Percentiles rank a stretch among this genome's conserved stretches.
phyloP scores from a whole-genome alignment of 495 filamentous ascomycete genomes.

The Neurospora sp. region DNA sequence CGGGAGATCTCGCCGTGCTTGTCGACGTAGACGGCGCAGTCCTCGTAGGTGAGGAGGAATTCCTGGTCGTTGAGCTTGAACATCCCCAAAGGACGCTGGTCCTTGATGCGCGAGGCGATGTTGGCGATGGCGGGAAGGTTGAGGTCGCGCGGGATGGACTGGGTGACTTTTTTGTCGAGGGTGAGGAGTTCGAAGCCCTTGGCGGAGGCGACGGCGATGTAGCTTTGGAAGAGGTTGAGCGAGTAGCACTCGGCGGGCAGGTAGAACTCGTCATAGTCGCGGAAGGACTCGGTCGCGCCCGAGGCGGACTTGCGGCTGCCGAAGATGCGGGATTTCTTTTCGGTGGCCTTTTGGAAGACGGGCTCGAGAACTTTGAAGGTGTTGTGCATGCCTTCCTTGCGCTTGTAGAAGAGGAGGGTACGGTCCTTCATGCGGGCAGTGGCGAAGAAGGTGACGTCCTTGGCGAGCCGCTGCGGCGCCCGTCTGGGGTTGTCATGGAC shows the following conservation, averaged over 20 bases:
- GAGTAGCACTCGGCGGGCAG: constrained; percentile 93
- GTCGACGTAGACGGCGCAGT: constrained; percentile 95
- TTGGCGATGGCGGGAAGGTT: constrained; percentile 61
- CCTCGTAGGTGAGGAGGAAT: constrained; percentile 87
- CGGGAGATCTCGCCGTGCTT: constrained; percentile 93
- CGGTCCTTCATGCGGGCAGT: constrained; percentile 95
- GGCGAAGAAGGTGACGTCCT: constrained; percentile 93
- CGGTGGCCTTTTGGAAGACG: constrained; percentile 76
- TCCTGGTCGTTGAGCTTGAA: constrained; percentile 88
- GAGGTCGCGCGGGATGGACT: constrained; percentile 74
- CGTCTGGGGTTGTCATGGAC: constrained; percentile 55
- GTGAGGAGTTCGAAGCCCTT: constrained; percentile 95
- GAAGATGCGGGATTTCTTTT: constrained; percentile 64
- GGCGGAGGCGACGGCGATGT: constrained; percentile 80
- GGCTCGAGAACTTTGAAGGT: constrained; percentile 97
- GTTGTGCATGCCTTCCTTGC: constrained; percentile 79
- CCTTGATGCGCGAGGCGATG: constrained; percentile 70
- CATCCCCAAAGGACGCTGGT: constrained; percentile 85
- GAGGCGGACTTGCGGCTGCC: constrained; percentile 35
- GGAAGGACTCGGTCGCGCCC: constrained; percentile 87
- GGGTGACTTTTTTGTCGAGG: constrained; percentile 88
- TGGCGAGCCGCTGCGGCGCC: constrained; percentile 84
- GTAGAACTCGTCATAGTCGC: constrained; percentile 98
- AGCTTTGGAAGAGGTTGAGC: constrained; percentile 90
- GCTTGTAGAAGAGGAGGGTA: constrained; percentile 91